Base-by-base conservation (phyloP, 768 basidiomycete genomes). In the Paxillus involutus region DNA sequence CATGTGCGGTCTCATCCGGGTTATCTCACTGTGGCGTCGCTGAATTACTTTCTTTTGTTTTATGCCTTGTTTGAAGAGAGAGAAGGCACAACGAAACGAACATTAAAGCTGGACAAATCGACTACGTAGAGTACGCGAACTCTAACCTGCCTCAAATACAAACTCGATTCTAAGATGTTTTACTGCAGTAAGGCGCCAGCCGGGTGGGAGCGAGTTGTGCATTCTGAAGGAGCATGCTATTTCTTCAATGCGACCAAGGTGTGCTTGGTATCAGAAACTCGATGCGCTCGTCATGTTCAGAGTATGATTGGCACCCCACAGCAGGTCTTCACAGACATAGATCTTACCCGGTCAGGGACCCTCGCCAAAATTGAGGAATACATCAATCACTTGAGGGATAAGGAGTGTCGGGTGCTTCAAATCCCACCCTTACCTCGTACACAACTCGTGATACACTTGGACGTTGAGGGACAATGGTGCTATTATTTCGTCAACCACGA, bases 251-350 rank as follows among this genome's bases (percentile, higher is more conserved):
- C 44, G 1, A 17, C 16, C 6, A 21, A 36, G 24, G 51, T 52
- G 17, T 16, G 51, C 35, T 36, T 36, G 6, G 4, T 36, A 32
- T 17, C 12, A 33, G 33, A 33, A 33, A 9, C 12, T 11, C 12
- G 33, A 33, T 9, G 9, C 33, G 8, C 21, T 9, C 24, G 21
- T 9, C 6, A 3, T 24, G 14, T 24, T 19, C 8, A 6, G 21
- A 21, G 21, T 21, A 21, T 21, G 3, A 2, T 21, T 21, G 21
- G 21, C 21, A 3, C 21, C 4, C 11, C 10, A 36, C 33, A 52
- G 51, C 51, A 24, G n/a, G 45, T 29, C 45, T 52, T 52, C 24
- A 53, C 52, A 4, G 52, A 53, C 19, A 26, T 40, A 32, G 49
- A 53, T 16, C 9, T 53, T 21, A 40, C 16, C 21, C 30, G 33